A percentile compares a stretch with the other conserved stretches of the same genome.
Conservation (phyloP, 139 green algal genomes). For the Gonium pectorale region DNA sequence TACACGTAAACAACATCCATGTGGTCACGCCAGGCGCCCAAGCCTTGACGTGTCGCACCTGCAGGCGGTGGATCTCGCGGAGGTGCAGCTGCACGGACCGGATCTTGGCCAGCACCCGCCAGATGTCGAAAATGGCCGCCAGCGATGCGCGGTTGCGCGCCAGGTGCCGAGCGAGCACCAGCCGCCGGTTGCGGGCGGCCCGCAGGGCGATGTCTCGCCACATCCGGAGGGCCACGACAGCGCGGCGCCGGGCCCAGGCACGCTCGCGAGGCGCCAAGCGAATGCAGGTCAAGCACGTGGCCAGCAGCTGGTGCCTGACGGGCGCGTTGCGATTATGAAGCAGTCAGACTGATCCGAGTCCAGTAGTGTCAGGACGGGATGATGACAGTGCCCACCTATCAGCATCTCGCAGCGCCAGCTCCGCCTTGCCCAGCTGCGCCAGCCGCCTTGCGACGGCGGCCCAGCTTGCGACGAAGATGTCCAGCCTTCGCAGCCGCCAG, state of each 20-base stretch:
- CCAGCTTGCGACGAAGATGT: neutral
- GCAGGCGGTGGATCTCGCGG: slow-evolving; percentile 41
- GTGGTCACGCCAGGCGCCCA: neutral
- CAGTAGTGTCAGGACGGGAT: too few relatives aligned
- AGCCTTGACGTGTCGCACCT: neutral
- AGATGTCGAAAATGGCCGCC: slow-evolving; percentile 5
- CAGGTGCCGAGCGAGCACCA: neutral
- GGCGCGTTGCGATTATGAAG: neutral
- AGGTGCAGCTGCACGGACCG: slow-evolving; percentile 37
- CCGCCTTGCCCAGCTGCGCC: neutral
- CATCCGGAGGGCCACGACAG: neutral
- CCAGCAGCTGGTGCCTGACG: neutral
- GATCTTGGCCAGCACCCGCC: slow-evolving; percentile 44
- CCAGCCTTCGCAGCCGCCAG: slow-evolving; percentile 8
- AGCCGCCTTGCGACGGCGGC: neutral
- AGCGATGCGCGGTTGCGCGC: neutral
- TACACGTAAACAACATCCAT: neutral
- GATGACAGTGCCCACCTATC: neutral
- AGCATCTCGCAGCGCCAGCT: neutral
- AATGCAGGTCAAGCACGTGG: neutral
- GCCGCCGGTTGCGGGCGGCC: neutral
- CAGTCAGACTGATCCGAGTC: too few relatives aligned
- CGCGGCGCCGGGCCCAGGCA: neutral
- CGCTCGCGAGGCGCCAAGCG: slow-evolving; percentile 15
- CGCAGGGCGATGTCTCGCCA: slow-evolving; percentile 16